These are phyloP conservation scores for Rhizoclosmatium sp. DNA, from an alignment of 192 early-diverging fungal genomes.

Conservation along the genomic window DNA sequence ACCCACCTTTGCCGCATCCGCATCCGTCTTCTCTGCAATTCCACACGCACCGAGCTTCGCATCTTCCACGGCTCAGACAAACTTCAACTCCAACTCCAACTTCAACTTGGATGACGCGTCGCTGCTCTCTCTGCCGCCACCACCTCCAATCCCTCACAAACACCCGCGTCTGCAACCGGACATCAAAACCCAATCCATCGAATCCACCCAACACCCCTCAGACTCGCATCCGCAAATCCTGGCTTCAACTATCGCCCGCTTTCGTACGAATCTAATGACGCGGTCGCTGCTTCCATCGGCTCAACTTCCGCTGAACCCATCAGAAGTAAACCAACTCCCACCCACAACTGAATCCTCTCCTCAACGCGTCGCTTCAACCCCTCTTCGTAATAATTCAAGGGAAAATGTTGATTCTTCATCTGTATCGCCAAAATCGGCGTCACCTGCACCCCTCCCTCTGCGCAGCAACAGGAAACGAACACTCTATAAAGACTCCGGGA, in stretches of 20 bases:
- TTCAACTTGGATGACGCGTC: background rate
- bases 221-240: background rate
- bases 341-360: background rate
- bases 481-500: slow-evolving; percentile 12
- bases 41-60: too few species aligned
- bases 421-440: background rate
- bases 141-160: slow-evolving; percentile 1
- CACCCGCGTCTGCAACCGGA: background rate
- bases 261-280: background rate
- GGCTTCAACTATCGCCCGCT: background rate
- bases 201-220: background rate
- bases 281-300: slow-evolving; percentile 2
- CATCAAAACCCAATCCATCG: background rate
- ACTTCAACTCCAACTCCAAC: background rate
- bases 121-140: background rate
- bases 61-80: too few species aligned
- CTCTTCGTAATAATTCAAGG: too few species aligned
- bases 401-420: background rate
- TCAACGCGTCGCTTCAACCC: too few species aligned
- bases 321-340: background rate
- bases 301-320: background rate
- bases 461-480: background rate
- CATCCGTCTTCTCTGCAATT: too few species aligned
- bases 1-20: too few species aligned
- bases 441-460: background rate